Base-by-base conservation (phyloP, 177 flowering plant species). In the Vitis hybrid region DNA sequence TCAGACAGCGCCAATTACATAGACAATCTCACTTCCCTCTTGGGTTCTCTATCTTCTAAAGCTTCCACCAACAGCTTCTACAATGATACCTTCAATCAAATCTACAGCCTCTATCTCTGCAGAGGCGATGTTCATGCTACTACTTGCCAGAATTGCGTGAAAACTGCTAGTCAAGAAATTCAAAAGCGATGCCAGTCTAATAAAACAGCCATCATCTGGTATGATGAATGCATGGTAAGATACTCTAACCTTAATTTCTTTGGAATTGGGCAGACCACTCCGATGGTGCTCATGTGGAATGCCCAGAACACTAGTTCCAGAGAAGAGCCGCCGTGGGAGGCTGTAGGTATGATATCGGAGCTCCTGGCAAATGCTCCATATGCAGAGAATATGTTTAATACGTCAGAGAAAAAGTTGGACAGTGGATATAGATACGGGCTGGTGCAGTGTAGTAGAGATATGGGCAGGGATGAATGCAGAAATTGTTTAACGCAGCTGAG, bases 141-240 rank as follows among this genome's bases (percentile, higher is more conserved):
- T 18, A 23, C 17, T 9, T 81, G 81, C 40, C 67, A 52, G 19
- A 14, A 11, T 6, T 81, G 79, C 21, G 77, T 78, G 13, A 26
- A 17, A 1, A 19, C 49, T 65, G 81, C 79, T 5, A 49, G 14
- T 10, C 49, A n/a, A 18, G 50, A 48, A 4, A 60, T 78, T 13
- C 21, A 6, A 11, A 45, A 64, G 9, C 32, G 14, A 1, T 81
- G 84, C 62, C 65, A 73, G 0, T 19, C 52, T 1, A 7, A 68
- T 52, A 61, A 19, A 14, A 30, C 1, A 14, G 75, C 79, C 13
- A 66, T 78, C 48, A 56, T 73, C 4, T 78, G 82, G 84, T 82
- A 72, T 55, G 75, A 82, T 18, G 56, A 64, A 26, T 82, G 85
- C 70, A 69, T 79, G 67, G 7, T 82, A 2, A 61, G 76, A 2